Evolutionary conservation across 108 stramenopile genomes (phyloP), one percentile per base, ranked within the genome.

Genomic region (Phaeodactylum tricornutum): DNA sequence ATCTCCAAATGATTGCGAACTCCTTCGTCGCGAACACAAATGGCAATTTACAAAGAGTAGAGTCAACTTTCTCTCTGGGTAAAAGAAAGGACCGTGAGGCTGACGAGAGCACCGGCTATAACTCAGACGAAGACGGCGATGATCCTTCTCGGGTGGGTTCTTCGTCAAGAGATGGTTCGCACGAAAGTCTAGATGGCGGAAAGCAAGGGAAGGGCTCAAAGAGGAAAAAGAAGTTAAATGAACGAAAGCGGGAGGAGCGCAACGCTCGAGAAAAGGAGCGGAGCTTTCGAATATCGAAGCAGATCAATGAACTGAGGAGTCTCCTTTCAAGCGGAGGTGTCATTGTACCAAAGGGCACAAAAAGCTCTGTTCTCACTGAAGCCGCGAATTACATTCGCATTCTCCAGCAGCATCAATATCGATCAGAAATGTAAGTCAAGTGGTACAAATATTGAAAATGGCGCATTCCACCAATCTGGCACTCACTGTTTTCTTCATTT

Each of bases 201-300:
- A 52, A 52, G 3, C 5, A 52, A 22, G 35, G 39, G 24, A 52
- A 45, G 57, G 50, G 50, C 50, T 14, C 45, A 54, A 41, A 47
- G 26, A 76, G 71, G 58, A 71, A 71, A 59, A 71, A 67, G 43
- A 52, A 39, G 4, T 43, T 56, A 11, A 64, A 68, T 31, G 76
- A 75, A 0, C 22, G 35, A 21, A 90, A 79, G 42, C 64, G 88
- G 3, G 77, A 84, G 48, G 84, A 92, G 69, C 69, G 90, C 3
- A 92, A 92, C 57, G 78, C 77, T 31, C 69, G 90, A 14, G 90
- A 92, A 53, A 92, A 92, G 59, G 85, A 87, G 41, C 66, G 90
- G 42, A 84, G 81, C 56, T 82, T 84, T 53, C 79, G 85, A 15
- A 92, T 92, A 20, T 77, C 85, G 3, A 68, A 56, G 51, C 83